These are phyloP conservation scores for Lichtheimia hyalospora DNA, from an alignment of 371 early-diverging fungal species.

Conservation along the genomic window DNA sequence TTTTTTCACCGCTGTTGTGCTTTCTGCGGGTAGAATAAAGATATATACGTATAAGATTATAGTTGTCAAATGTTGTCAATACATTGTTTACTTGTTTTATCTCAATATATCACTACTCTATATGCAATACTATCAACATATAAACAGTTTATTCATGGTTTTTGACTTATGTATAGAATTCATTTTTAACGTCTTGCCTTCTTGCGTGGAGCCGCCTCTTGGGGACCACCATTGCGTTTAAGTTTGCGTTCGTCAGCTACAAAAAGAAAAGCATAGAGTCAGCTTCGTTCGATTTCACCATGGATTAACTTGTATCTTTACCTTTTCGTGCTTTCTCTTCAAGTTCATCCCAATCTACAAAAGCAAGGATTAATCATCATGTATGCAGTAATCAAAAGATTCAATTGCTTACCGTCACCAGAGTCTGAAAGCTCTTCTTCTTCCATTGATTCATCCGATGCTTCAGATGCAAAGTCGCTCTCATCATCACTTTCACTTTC, in stretches of 20 bases:
- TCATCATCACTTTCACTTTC: slow-evolving; percentile 70
- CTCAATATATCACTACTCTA: no score
- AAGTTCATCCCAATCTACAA: slow-evolving; percentile 76
- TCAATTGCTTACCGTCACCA: slow-evolving; percentile 33
- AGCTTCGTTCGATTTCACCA: background rate
- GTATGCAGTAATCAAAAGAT: background rate
- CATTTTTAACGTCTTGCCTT: slow-evolving; percentile 9
- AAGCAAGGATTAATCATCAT: background rate
- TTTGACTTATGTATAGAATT: no score
- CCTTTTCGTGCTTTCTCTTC: slow-evolving; percentile 76
- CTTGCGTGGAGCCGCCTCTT: slow-evolving; percentile 27
- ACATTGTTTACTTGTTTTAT: no score
- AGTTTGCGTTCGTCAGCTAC: slow-evolving; percentile 61
- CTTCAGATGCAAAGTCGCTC: slow-evolving; percentile 69
- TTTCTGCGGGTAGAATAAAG: no score
- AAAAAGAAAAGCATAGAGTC: slow-evolving; percentile 3
- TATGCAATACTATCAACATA: no score
- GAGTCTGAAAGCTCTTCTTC: slow-evolving; percentile 65
- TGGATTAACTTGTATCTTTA: slow-evolving; percentile 15
- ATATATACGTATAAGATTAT: no score
- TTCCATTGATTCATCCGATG: slow-evolving; percentile 61
- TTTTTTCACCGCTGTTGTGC: no score
- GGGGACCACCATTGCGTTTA: slow-evolving; percentile 42
- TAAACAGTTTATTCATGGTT: no score
- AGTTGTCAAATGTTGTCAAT: no score